Evolutionary conservation across 257 asterid species (phyloP).

Genomic region (Knoxia roxburghii): DNA sequence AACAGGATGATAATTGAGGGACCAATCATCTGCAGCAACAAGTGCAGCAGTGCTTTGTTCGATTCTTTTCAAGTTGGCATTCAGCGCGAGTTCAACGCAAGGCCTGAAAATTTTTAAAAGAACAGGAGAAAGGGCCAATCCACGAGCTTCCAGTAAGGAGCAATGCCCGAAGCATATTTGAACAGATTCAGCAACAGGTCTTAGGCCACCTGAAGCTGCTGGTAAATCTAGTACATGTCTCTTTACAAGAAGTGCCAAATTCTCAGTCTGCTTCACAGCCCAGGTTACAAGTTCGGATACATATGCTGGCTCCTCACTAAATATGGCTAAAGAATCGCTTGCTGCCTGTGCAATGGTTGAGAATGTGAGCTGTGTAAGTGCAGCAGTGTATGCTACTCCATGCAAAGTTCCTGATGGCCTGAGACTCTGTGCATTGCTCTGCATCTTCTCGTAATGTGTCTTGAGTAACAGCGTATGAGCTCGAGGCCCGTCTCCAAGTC

Average conservation of each 20-base stretch:
- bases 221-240: slow-evolving; percentile 66
- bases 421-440: slow-evolving; percentile 42
- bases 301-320: slow-evolving; percentile 78
- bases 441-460: slow-evolving; percentile 62
- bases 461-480: slow-evolving; percentile 74
- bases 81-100: slow-evolving; percentile 65
- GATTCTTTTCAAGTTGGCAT: slow-evolving; percentile 56
- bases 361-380: slow-evolving; percentile 75
- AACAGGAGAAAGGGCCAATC: slow-evolving; percentile 79
- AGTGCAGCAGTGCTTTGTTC: slow-evolving; percentile 75
- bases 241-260: slow-evolving; percentile 51
- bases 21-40: slow-evolving; percentile 91
- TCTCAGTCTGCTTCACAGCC: slow-evolving; percentile 65
- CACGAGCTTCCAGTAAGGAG: slow-evolving; percentile 68
- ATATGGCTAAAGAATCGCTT: slow-evolving; percentile 64
- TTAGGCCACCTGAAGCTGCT: slow-evolving; percentile 80
- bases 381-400: slow-evolving; percentile 65
- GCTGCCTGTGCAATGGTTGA: slow-evolving; percentile 83
- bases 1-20: slow-evolving; percentile 44
- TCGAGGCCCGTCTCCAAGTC: slow-evolving; percentile 80
- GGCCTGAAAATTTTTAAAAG: slow-evolving; percentile 66
- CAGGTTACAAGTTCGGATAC: slow-evolving; percentile 85
- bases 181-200: slow-evolving; percentile 73
- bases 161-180: slow-evolving; percentile 81
- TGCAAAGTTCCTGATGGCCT: slow-evolving; percentile 51